Conservation (phyloP, 2,329 filamentous ascomycete genomes). For the Xylogone sp. region DNA sequence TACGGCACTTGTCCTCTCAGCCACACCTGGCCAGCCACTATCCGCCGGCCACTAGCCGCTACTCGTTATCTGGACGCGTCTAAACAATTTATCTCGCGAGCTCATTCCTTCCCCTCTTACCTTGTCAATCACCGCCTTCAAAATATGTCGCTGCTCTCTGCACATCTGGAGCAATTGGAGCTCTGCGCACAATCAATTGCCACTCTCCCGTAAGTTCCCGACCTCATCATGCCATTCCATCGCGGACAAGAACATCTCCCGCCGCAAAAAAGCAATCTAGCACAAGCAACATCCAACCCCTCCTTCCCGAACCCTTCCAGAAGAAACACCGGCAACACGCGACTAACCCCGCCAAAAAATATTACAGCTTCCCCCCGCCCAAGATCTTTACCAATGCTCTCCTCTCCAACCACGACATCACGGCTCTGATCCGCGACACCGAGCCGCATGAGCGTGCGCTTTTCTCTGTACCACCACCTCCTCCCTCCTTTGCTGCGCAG, state of each 20-base stretch:
- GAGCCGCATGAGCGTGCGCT: constrained; percentile 92
- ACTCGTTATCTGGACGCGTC: constrained; percentile 6
- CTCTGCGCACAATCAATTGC: constrained; percentile 74
- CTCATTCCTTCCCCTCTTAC: neutral
- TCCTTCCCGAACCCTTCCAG: constrained; percentile 7
- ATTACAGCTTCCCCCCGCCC: constrained; percentile 84
- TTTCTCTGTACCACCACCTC: constrained; percentile 78
- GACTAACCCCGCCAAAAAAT: constrained; percentile 13
- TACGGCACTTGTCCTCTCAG: no score
- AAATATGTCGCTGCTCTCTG: constrained; percentile 64
- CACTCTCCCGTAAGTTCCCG: constrained; percentile 60
- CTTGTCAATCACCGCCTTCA: neutral
- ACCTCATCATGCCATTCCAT: neutral
- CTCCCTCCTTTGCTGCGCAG: constrained; percentile 29
- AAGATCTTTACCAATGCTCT: constrained; percentile 95
- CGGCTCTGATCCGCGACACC: constrained; percentile 88
- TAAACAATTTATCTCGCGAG: neutral
- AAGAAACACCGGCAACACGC: constrained; percentile 9
- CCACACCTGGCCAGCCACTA: neutral
- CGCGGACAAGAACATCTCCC: neutral
- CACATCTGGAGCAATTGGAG: constrained; percentile 72
- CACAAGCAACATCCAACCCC: neutral
- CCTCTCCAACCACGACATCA: constrained; percentile 86
- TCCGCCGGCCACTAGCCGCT: neutral
- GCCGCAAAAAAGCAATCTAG: neutral